Percentiles rank a stretch among this genome's conserved stretches.
Conservation (phyloP, 148 eudicot species). For the Persicaria maculosa region DNA sequence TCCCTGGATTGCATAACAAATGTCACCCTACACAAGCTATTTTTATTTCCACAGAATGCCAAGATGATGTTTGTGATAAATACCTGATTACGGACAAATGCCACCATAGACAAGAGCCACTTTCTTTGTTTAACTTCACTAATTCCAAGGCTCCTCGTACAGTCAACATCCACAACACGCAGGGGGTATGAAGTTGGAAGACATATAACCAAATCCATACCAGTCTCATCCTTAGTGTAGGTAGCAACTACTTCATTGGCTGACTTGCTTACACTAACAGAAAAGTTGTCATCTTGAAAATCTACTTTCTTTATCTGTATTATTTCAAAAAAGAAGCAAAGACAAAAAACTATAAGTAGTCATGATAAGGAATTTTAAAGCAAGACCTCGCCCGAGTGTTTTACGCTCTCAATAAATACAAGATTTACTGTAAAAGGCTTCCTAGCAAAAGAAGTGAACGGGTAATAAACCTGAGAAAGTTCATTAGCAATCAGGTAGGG, state of each 20-base stretch:
- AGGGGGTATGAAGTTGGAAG: constrained; percentile 92
- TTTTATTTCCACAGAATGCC: neutral
- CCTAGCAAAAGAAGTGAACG: neutral
- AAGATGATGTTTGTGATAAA: neutral
- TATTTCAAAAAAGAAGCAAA: too few species aligned
- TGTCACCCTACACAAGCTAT: neutral
- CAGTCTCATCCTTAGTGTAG: constrained; percentile 94
- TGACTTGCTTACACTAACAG: constrained; percentile 90
- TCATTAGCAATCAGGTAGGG: constrained; percentile 79
- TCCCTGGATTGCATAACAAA: neutral
- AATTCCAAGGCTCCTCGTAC: constrained; percentile 88
- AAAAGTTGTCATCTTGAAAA: constrained; percentile 74
- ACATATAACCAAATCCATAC: constrained; percentile 89
- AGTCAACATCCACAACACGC: constrained; percentile 80
- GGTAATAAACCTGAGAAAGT: constrained; percentile 66
- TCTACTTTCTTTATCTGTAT: constrained; percentile 85
- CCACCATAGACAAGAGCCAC: constrained; percentile 84
- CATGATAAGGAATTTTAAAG: neutral
- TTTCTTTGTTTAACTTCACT: constrained; percentile 89
- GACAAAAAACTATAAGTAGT: neutral
- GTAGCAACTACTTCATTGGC: constrained; percentile 97
- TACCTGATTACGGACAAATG: constrained; percentile 95
- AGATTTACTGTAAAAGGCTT: neutral
- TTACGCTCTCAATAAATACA: too few species aligned
- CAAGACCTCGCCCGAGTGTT: too few species aligned